Conservation (phyloP, 1,284 basidiomycete genomes). For the Golubevia pallescens region DNA sequence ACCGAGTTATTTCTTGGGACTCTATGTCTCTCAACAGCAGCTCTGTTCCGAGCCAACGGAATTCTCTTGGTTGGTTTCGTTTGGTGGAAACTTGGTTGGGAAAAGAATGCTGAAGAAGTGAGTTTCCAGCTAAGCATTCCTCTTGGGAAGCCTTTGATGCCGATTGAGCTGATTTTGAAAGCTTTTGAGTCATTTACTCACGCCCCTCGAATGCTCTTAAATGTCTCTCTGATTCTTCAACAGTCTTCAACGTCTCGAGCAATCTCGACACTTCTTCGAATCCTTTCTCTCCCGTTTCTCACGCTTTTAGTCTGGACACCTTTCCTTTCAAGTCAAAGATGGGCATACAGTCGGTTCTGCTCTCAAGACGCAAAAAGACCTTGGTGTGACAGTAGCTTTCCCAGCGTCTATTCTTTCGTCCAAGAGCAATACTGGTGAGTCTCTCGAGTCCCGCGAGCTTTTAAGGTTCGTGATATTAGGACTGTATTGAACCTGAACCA, state of each 20-base stretch:
- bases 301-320: slow-evolving; percentile 68
- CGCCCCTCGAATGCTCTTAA: slow-evolving; percentile 11
- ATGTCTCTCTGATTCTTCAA: background rate
- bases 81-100: slow-evolving; percentile 28
- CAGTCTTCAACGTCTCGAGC: background rate
- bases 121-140: background rate
- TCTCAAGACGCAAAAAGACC: slow-evolving; percentile 35
- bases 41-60: slow-evolving; percentile 81
- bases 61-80: slow-evolving; percentile 75
- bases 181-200: background rate
- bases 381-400: slow-evolving; percentile 75
- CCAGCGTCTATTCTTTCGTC: slow-evolving; percentile 81
- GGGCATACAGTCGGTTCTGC: slow-evolving; percentile 76
- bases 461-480: background rate
- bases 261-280: background rate
- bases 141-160: slow-evolving; percentile 47
- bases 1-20: slow-evolving; percentile 71
- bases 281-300: slow-evolving; percentile 45
- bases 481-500: background rate
- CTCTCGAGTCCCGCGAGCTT: background rate
- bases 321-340: slow-evolving; percentile 75
- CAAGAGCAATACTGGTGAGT: slow-evolving; percentile 80
- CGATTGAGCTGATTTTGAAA: slow-evolving; percentile 69
- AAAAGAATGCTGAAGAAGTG: background rate
- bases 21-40: slow-evolving; percentile 73